Conservation (phyloP, 176 grass and related monocot genomes). For the Bolboschoenus planiculmis region DNA sequence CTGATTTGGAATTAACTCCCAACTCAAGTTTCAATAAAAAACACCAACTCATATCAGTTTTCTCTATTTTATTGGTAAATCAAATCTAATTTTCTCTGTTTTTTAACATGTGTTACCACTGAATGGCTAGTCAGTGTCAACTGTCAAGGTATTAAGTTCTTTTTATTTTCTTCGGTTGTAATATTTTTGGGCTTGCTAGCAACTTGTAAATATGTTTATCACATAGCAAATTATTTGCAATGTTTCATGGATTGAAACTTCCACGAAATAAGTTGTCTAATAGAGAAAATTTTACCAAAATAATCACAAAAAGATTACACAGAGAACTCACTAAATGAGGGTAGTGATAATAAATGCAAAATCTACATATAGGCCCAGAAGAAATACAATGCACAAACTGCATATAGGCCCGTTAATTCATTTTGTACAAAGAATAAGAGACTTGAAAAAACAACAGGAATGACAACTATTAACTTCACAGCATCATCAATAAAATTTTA, state of each 20-base stretch:
- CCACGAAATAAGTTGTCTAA: too few species aligned
- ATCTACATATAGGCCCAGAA: not conserved
- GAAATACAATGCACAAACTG: not conserved
- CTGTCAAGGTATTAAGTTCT: not conserved
- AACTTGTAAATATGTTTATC: too few species aligned
- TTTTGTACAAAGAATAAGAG: not conserved
- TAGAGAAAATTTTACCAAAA: too few species aligned
- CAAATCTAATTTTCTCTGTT: not conserved
- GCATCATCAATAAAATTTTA: too few species aligned
- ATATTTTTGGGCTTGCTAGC: too few species aligned
- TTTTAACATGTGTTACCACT: not conserved
- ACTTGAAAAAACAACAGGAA: not conserved
- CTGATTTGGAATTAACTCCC: not conserved
- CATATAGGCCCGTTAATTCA: not conserved
- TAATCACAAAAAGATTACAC: too few species aligned
- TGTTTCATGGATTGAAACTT: too few species aligned
- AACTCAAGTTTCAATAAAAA: not conserved
- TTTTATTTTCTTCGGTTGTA: not conserved
- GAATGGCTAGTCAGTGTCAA: not conserved
- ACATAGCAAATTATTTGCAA: too few species aligned
- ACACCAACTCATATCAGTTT: not conserved
- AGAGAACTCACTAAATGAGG: too few species aligned
- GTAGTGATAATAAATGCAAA: not conserved
- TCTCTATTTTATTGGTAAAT: not conserved
- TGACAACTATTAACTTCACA: too few species aligned